A percentile compares a stretch with the other conserved stretches of the same genome.
Evolutionary conservation across 768 basidiomycete species (phyloP).

Genomic region (Termitomyces eurrhizus): DNA sequence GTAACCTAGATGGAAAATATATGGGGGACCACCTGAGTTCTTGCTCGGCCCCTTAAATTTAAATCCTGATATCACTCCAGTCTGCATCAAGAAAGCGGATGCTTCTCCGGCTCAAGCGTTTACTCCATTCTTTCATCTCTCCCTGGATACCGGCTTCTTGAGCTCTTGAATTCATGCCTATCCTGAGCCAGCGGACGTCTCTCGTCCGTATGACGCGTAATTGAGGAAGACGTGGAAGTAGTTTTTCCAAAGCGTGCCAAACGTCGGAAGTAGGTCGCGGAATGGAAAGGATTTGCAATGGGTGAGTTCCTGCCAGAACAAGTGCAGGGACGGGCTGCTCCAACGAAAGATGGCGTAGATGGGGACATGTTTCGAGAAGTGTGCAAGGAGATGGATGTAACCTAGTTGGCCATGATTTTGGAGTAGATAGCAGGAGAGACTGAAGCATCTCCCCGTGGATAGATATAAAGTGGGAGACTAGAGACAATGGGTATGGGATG

Average conservation of each 20-base stretch:
- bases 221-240: constrained; percentile 53
- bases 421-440: constrained; percentile 64
- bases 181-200: constrained; percentile 71
- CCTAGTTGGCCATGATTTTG: constrained; percentile 63
- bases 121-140: constrained; percentile 73
- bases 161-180: constrained; percentile 61
- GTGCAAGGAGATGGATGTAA: constrained; percentile 50
- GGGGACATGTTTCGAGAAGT: constrained; percentile 47
- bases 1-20: not conserved
- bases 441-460: constrained; percentile 54
- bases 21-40: not conserved
- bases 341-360: constrained; percentile 66
- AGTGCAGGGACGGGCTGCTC: constrained; percentile 64
- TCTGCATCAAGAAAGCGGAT: constrained; percentile 68
- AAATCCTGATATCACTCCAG: constrained; percentile 51
- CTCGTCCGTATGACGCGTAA: constrained; percentile 56
- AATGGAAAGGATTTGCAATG: constrained; percentile 65
- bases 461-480: constrained; percentile 54
- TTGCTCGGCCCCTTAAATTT: not conserved
- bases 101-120: constrained; percentile 51
- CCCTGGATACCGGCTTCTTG: constrained; percentile 77
- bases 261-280: constrained; percentile 67
- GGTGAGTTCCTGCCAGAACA: constrained; percentile 28
- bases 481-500: constrained; percentile 52
- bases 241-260: constrained; percentile 49